These are phyloP conservation scores for Berberis thunbergii DNA, from an alignment of 164 flowering plant genomes.

Conservation along the genomic window DNA sequence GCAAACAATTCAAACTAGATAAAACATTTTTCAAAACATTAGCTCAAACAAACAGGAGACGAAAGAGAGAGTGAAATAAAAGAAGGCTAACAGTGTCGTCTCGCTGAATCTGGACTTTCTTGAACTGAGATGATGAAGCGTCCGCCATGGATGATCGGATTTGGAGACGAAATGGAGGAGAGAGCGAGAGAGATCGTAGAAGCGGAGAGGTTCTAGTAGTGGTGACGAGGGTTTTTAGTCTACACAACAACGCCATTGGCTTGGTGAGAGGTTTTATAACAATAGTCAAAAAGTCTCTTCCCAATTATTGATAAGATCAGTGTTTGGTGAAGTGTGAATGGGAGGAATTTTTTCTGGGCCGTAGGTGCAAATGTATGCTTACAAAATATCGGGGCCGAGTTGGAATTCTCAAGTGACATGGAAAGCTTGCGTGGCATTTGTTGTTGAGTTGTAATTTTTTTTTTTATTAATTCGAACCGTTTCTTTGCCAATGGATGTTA, in stretches of 20 bases:
- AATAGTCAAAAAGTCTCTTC: too few species aligned
- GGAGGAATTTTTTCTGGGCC: too few species aligned
- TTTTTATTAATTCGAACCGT: too few species aligned
- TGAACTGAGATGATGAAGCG: constrained; percentile 42
- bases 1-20: neutral
- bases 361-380: too few species aligned
- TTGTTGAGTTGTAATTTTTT: too few species aligned
- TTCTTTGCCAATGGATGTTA: too few species aligned
- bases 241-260: neutral
- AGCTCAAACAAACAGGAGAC: neutral
- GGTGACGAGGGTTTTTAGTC: neutral
- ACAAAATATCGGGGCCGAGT: too few species aligned
- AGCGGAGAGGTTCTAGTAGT: neutral
- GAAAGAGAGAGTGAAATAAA: neutral
- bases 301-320: too few species aligned
- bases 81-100: constrained; percentile 49
- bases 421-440: too few species aligned
- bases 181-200: constrained; percentile 1
- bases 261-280: too few species aligned
- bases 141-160: constrained; percentile 43
- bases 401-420: too few species aligned
- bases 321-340: too few species aligned
- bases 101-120: constrained; percentile 72
- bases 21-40: neutral
- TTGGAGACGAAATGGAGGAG: constrained; percentile 4